These are phyloP conservation scores for Fusarium decemcellulare DNA, from an alignment of 2,329 filamentous ascomycete genomes.

Conservation along the genomic window DNA sequence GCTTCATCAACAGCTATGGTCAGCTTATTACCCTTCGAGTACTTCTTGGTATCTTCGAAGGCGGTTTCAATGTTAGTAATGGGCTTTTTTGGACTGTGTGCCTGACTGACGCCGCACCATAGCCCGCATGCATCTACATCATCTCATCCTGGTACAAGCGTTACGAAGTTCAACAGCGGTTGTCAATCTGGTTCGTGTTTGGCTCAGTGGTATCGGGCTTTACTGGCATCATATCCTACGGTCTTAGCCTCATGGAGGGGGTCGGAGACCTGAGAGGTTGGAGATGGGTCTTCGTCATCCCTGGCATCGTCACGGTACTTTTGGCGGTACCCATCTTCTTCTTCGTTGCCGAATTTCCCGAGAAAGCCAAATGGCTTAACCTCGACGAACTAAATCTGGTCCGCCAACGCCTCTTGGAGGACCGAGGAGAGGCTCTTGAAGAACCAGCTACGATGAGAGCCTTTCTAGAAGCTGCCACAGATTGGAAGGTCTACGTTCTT, in stretches of 20 bases:
- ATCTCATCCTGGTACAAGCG: not conserved
- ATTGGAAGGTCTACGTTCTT: slow-evolving; percentile 6
- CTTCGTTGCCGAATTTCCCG: not conserved
- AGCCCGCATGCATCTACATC: not conserved
- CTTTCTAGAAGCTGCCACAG: not conserved
- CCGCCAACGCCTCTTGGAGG: not conserved
- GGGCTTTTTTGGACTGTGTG: not conserved
- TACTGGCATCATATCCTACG: not conserved
- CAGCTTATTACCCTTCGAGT: not conserved
- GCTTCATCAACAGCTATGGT: slow-evolving; percentile 12
- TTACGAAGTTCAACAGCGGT: not conserved
- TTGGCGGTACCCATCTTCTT: not conserved
- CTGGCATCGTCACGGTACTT: not conserved
- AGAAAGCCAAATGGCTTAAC: not conserved
- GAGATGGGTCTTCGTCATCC: slow-evolving; percentile 14
- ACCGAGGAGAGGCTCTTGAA: not conserved
- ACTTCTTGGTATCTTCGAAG: slow-evolving; percentile 15
- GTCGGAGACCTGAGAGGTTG: not conserved
- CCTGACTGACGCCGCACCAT: not conserved
- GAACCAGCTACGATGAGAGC: not conserved
- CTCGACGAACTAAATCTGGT: not conserved
- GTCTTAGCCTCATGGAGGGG: slow-evolving; percentile 3
- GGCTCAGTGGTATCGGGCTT: not conserved
- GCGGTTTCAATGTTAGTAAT: not conserved
- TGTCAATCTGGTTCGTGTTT: not conserved